phyloP scores from a whole-genome alignment of 2,329 filamentous ascomycete species.

The Fusarium udum region DNA sequence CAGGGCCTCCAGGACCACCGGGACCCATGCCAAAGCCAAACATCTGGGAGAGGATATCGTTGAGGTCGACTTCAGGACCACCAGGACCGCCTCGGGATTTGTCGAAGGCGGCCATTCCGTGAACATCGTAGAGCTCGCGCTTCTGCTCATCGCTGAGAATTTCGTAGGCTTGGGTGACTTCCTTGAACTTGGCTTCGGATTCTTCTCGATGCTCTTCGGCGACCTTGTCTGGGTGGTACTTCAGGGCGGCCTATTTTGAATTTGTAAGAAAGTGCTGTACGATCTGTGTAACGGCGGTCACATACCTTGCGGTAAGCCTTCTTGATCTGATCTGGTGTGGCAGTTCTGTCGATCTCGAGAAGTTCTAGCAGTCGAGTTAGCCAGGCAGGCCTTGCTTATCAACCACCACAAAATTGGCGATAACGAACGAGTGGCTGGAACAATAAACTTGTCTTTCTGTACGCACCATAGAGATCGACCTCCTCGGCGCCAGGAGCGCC shows the following conservation, averaged over 20 bases:
- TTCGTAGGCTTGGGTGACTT: slow-evolving; percentile 93
- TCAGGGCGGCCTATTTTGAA: slow-evolving; percentile 75
- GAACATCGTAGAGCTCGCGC: slow-evolving; percentile 87
- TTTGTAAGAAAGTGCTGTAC: slow-evolving; percentile 18
- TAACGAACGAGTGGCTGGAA: not conserved
- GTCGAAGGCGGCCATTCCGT: slow-evolving; percentile 97
- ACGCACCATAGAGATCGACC: slow-evolving; percentile 70
- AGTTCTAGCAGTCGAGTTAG: slow-evolving; percentile 66
- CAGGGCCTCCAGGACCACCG: slow-evolving; percentile 55
- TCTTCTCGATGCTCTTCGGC: slow-evolving; percentile 83
- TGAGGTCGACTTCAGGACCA: slow-evolving; percentile 80
- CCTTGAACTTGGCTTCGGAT: slow-evolving; percentile 92
- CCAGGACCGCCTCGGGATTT: slow-evolving; percentile 73
- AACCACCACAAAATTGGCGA: slow-evolving; percentile 3
- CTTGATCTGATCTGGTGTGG: slow-evolving; percentile 84
- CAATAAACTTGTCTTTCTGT: not conserved
- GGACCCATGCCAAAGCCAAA: slow-evolving; percentile 78
- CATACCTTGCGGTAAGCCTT: slow-evolving; percentile 94
- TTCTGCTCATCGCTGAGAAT: slow-evolving; percentile 97
- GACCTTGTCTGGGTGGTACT: slow-evolving; percentile 95
- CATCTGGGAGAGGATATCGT: slow-evolving; percentile 94
- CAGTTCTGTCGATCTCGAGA: slow-evolving; percentile 76
- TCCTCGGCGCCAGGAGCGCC: slow-evolving; percentile 50
- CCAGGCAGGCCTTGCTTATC: not conserved
- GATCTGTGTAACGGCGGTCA: slow-evolving; percentile 14